Percentiles rank a stretch among this genome's conserved stretches.
These are phyloP conservation scores for Leishmania amazonensis DNA, from an alignment of 208 protist genomes.

Conservation along the genomic window DNA sequence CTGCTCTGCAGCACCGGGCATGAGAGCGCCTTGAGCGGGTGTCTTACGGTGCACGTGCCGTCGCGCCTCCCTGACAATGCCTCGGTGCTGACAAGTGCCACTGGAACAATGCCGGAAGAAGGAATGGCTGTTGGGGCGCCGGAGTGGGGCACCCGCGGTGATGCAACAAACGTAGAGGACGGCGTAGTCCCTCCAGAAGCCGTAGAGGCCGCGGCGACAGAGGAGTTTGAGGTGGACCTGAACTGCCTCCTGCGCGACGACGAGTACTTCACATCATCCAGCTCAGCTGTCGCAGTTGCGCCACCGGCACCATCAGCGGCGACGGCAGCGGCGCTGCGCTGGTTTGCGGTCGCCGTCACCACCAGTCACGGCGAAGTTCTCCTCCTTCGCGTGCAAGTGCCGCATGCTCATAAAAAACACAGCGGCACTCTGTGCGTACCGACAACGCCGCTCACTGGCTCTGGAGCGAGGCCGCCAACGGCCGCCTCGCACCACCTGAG, in stretches of 20 bases:
- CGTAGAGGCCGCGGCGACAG: background rate
- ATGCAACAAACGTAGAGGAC: background rate
- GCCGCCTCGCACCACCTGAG: background rate
- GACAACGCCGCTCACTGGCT: background rate
- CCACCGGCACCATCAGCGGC: background rate
- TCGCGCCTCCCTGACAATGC: background rate
- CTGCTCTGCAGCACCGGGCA: slow-evolving; percentile 17
- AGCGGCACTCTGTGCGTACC: background rate
- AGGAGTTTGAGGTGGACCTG: slow-evolving; percentile 15
- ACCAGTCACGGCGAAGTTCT: slow-evolving; percentile 23
- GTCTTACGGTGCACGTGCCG: slow-evolving; percentile 2
- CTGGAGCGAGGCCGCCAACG: background rate
- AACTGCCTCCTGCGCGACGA: slow-evolving; percentile 14
- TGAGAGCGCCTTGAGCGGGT: slow-evolving; percentile 14
- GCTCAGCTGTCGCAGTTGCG: slow-evolving; percentile 11
- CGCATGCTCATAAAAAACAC: background rate
- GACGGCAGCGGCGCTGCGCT: background rate
- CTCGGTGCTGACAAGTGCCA: background rate
- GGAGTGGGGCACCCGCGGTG: background rate
- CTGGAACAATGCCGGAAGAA: background rate
- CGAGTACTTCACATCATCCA: slow-evolving; percentile 34
- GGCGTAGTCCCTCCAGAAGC: background rate
- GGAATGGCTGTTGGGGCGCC: background rate
- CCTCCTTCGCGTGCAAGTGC: slow-evolving; percentile 23
- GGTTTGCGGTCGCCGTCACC: slow-evolving; percentile 22